Percentiles rank a stretch among this genome's conserved stretches.
phyloP scores from a whole-genome alignment of 1,284 basidiomycete genomes.

The Sporisorium scitamineum region DNA sequence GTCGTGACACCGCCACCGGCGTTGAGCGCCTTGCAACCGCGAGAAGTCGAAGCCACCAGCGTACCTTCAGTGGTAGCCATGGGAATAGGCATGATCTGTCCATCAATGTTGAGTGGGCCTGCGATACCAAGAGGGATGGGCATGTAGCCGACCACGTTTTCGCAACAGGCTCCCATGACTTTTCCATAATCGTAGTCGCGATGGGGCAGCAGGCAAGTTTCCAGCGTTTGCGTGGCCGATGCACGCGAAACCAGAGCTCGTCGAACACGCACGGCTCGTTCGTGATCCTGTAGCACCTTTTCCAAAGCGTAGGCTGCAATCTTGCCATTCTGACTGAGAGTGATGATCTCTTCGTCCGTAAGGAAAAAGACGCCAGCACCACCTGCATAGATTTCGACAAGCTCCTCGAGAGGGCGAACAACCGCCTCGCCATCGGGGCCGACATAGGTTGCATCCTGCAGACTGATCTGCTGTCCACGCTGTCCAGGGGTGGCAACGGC shows the following conservation, averaged over 20 bases:
- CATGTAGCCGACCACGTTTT: slow-evolving; percentile 98
- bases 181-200: slow-evolving; percentile 90
- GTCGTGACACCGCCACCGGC: slow-evolving; percentile 94
- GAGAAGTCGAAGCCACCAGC: slow-evolving; percentile 94
- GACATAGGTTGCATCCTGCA: slow-evolving; percentile 44
- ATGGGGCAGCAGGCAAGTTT: slow-evolving; percentile 85
- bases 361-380: slow-evolving; percentile 76
- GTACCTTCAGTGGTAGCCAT: slow-evolving; percentile 99
- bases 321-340: slow-evolving; percentile 91
- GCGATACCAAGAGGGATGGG: slow-evolving; percentile 96
- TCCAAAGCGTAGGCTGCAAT: slow-evolving; percentile 93
- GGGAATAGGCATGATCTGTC: slow-evolving; percentile 86
- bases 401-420: slow-evolving; percentile 77
- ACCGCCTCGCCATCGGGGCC: slow-evolving; percentile 54
- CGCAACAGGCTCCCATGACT: slow-evolving; percentile 97
- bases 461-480: slow-evolving; percentile 39
- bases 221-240: slow-evolving; percentile 85
- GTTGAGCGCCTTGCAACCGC: slow-evolving; percentile 97
- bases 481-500: slow-evolving; percentile 37
- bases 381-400: slow-evolving; percentile 86
- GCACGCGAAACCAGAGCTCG: slow-evolving; percentile 91
- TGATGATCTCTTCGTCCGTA: slow-evolving; percentile 91
- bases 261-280: slow-evolving; percentile 87
- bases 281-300: slow-evolving; percentile 87
- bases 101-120: slow-evolving; percentile 93